Evolutionary conservation across 805 yeast genomes (phyloP), one percentile per base, ranked within the genome.

Genomic region (Hanseniaspora guilliermondii): DNA sequence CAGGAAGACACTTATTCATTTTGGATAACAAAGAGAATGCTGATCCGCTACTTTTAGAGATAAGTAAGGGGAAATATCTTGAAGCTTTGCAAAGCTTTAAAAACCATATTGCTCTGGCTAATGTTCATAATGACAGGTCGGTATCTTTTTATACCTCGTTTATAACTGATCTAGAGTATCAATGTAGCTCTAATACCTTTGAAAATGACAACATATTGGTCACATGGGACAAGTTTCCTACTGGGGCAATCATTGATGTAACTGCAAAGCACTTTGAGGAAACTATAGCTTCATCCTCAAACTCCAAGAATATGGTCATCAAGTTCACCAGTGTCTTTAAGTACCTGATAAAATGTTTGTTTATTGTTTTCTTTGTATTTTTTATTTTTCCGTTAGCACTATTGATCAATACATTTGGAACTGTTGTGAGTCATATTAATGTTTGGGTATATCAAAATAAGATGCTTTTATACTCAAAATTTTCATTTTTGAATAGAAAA

Each of bases 61-160:
- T 47, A 41, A 59, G 65, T 25, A 59, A 64, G 49, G 72, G 72
- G 7, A 66, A 61, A 9, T 89, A 74, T 62, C 68, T 69, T 49
- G 66, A 74, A 52, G 94, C 85, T 0, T 70, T 89, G 49, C 55
- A 62, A 11, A 62, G 60, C 56, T 89, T 89, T 65, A 69, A 79
- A 57, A 73, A 75, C 54, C 74, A 83, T 53, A 70, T 78, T 3
- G 64, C 80, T 2, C 70, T 87, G 55, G 88, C 96, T 9, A 89
- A 91, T 67, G 75, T 83, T 24, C 74, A 80, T 55, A 82, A 85
- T 63, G 97, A 89, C 67, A 73, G 96, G 56, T 79, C 95, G 0
- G 97, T 89, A 7, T 83, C 91, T 16, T 91, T 87, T 65, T 85
- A 80, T 68, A 87, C 97, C 0, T 75, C 95, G 0, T 88, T 73